phyloP scores from a whole-genome alignment of 1,139 yeast genomes.

The Lodderomyces parapsilosis region DNA sequence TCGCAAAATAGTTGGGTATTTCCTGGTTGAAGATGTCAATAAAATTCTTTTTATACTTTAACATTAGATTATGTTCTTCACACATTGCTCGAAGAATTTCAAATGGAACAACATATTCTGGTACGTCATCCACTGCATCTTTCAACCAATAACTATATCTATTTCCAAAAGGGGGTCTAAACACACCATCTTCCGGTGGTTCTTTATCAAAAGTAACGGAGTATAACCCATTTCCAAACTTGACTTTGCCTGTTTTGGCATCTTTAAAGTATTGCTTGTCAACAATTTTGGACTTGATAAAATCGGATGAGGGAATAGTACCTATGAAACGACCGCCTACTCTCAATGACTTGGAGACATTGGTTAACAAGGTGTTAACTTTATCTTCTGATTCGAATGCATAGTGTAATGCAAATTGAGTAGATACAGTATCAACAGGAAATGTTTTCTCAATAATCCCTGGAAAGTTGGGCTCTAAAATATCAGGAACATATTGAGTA shows the following conservation, averaged over 20 bases:
- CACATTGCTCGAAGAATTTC: slow-evolving; percentile 81
- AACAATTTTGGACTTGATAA: slow-evolving; percentile 63
- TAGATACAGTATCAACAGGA: slow-evolving; percentile 85
- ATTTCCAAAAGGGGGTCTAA: slow-evolving; percentile 80
- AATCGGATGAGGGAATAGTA: slow-evolving; percentile 91
- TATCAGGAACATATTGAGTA: slow-evolving; percentile 62
- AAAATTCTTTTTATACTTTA: slow-evolving; percentile 75
- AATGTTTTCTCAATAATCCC: slow-evolving; percentile 58
- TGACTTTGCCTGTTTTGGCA: slow-evolving; percentile 34
- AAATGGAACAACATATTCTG: slow-evolving; percentile 97
- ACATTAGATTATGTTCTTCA: slow-evolving; percentile 74
- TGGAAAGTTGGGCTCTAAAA: slow-evolving; percentile 62
- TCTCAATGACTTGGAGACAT: slow-evolving; percentile 71
- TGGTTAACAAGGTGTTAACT: slow-evolving; percentile 68
- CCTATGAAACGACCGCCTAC: slow-evolving; percentile 89
- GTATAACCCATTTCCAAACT: slow-evolving; percentile 86
- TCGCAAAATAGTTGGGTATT: slow-evolving; percentile 62
- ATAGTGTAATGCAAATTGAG: slow-evolving; percentile 92
- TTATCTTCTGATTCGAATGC: slow-evolving; percentile 87
- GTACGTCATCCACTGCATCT: slow-evolving; percentile 95
- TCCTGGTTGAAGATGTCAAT: slow-evolving; percentile 80
- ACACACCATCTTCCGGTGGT: slow-evolving; percentile 72
- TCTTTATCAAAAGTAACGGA: slow-evolving; percentile 73
- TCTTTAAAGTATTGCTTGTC: slow-evolving; percentile 40
- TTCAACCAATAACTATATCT: slow-evolving; percentile 75